These are phyloP conservation scores for Picea sitchensis DNA, from an alignment of 75 land plant genomes.

Conservation along the genomic window DNA sequence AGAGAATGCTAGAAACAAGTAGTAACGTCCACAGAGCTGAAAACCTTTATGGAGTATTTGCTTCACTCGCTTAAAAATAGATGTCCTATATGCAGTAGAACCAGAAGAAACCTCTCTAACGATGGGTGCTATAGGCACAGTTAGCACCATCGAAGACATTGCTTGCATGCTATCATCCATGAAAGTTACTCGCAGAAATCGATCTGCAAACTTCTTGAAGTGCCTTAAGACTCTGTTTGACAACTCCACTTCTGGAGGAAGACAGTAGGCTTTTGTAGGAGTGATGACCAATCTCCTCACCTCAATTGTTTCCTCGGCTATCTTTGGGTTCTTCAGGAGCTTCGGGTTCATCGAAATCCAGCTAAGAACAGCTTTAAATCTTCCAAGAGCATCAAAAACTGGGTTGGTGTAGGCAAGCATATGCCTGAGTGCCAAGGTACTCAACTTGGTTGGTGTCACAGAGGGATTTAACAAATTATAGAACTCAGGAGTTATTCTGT, in stretches of 20 bases:
- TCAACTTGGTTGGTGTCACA: constrained; percentile 8
- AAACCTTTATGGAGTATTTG: constrained; percentile 47
- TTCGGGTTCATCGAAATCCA: constrained; percentile 60
- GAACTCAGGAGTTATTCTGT: constrained; percentile 54
- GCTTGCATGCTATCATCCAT: constrained; percentile 67
- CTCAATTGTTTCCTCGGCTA: constrained; percentile 38
- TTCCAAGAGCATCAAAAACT: constrained; percentile 49
- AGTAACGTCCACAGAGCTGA: constrained; percentile 56
- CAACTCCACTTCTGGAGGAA: constrained; percentile 77
- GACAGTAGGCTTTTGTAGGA: constrained; percentile 86
- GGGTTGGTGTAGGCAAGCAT: constrained; percentile 56
- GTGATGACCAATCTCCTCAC: constrained; percentile 77
- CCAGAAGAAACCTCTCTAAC: constrained; percentile 34
- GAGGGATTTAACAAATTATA: constrained; percentile 48
- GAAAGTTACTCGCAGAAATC: constrained; percentile 77
- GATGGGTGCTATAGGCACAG: constrained; percentile 48
- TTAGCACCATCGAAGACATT: constrained; percentile 30
- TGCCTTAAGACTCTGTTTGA: constrained; percentile 82
- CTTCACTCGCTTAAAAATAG: constrained; percentile 39
- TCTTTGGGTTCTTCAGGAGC: constrained; percentile 20
- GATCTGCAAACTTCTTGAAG: constrained; percentile 48
- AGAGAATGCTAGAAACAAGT: constrained; percentile 81
- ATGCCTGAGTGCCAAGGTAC: constrained; percentile 44
- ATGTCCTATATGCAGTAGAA: constrained; percentile 28
- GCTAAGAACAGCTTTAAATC: constrained; percentile 47